phyloP scores from a whole-genome alignment of 768 basidiomycete species.

The Mycena belliarum region DNA sequence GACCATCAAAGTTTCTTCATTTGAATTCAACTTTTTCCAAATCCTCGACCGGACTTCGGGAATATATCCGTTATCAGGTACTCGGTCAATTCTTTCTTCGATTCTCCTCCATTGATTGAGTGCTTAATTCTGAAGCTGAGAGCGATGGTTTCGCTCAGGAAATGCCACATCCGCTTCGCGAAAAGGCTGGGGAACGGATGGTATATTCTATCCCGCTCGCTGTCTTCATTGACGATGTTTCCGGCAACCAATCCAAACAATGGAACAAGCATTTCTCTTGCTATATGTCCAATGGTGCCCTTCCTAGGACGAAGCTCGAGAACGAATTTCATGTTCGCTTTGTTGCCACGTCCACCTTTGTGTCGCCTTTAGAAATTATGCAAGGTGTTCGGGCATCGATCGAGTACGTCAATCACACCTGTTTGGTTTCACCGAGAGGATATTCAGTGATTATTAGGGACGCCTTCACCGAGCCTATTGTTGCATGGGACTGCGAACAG shows the following conservation, averaged over 20 bases:
- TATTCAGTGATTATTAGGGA: not conserved
- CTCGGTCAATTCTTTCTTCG: not conserved
- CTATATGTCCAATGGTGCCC: slow-evolving; percentile 23
- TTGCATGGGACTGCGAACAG: slow-evolving; percentile 3
- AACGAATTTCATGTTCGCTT: slow-evolving; percentile 26
- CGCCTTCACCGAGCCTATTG: not conserved
- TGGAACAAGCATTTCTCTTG: slow-evolving; percentile 29
- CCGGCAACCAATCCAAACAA: slow-evolving; percentile 28
- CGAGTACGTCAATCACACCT: too few species aligned
- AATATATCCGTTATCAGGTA: not conserved
- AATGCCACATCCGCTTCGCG: slow-evolving; percentile 10
- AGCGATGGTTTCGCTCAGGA: not conserved
- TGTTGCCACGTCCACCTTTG: slow-evolving; percentile 24
- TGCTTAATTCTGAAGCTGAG: not conserved
- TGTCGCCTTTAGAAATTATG: slow-evolving; percentile 22
- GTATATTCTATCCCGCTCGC: slow-evolving; percentile 22
- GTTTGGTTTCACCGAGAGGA: not conserved
- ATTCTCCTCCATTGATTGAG: not conserved
- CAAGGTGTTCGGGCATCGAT: slow-evolving; percentile 14
- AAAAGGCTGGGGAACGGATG: slow-evolving; percentile 9
- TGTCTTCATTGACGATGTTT: slow-evolving; percentile 29
- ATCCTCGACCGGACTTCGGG: slow-evolving; percentile 1
- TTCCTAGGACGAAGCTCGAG: slow-evolving; percentile 20
- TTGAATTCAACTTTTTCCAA: not conserved
- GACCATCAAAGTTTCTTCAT: not conserved